These are phyloP conservation scores for Penicillium freii DNA, from an alignment of 2,329 filamentous ascomycete species.

Conservation along the genomic window DNA sequence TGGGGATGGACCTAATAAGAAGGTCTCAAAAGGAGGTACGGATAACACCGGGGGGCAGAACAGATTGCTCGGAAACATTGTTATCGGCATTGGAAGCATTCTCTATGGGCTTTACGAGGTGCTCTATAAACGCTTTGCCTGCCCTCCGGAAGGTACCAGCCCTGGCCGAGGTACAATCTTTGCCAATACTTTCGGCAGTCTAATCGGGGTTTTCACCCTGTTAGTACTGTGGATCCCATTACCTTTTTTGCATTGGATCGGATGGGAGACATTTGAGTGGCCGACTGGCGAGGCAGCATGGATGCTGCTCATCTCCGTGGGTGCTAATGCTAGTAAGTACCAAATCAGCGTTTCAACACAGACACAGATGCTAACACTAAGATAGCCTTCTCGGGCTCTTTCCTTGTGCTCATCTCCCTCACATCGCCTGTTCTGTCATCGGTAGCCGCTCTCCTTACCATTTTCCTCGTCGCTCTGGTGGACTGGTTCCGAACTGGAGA, in stretches of 20 bases:
- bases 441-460: constrained; percentile 89
- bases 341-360: background rate
- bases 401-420: constrained; percentile 86
- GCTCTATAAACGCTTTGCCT: constrained; percentile 88
- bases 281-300: constrained; percentile 74
- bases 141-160: constrained; percentile 83
- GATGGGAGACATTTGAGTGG: constrained; percentile 78
- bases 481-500: constrained; percentile 84
- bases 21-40: constrained; percentile 39
- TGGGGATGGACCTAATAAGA: constrained; percentile 66
- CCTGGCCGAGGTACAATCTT: constrained; percentile 92
- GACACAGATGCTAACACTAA: constrained; percentile 3
- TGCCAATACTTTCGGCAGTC: constrained; percentile 83
- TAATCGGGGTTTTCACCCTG: constrained; percentile 85
- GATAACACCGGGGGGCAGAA: constrained; percentile 57
- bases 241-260: constrained; percentile 74
- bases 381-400: constrained; percentile 78
- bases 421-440: constrained; percentile 90
- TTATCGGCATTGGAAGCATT: constrained; percentile 87
- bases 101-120: constrained; percentile 98
- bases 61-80: constrained; percentile 77
- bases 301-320: constrained; percentile 75
- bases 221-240: constrained; percentile 88
- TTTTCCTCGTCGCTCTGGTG: constrained; percentile 90
- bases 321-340: constrained; percentile 74